A percentile compares a stretch with the other conserved stretches of the same genome.
Evolutionary conservation across 73 alveolate species (phyloP).

Genomic region (Paramecium primaurelia): DNA sequence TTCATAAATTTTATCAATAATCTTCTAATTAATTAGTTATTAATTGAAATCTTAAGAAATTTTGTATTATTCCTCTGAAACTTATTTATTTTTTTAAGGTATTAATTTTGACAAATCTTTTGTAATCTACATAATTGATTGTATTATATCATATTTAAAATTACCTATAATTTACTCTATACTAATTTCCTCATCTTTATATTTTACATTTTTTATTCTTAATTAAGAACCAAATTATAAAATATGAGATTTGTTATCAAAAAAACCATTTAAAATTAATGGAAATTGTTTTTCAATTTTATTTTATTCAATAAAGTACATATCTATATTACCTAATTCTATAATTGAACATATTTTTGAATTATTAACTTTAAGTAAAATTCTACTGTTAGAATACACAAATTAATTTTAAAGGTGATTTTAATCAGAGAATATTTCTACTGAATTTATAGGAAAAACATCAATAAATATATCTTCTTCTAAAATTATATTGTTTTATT

Average conservation of each 20-base stretch:
- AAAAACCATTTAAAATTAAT: background rate
- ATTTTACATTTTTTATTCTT: background rate
- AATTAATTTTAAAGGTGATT: background rate
- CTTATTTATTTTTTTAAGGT: background rate
- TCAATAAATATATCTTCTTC: background rate
- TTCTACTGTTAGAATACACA: background rate
- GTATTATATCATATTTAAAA: background rate
- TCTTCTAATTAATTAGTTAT: background rate
- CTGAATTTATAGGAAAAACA: background rate
- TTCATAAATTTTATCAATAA: background rate
- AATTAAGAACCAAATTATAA: background rate
- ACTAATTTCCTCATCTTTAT: background rate
- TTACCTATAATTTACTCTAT: background rate
- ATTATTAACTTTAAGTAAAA: background rate
- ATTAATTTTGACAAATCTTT: background rate
- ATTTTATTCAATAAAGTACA: background rate
- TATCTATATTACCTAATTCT: background rate
- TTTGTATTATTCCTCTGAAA: background rate
- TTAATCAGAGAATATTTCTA: background rate
- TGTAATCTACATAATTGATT: background rate
- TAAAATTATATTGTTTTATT: background rate
- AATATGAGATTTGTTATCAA: background rate
- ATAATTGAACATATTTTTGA: background rate
- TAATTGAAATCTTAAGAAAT: background rate
- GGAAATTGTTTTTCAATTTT: background rate